Conservation (phyloP, 2,329 filamentous ascomycete species). For the Bipolaris bicolor region DNA sequence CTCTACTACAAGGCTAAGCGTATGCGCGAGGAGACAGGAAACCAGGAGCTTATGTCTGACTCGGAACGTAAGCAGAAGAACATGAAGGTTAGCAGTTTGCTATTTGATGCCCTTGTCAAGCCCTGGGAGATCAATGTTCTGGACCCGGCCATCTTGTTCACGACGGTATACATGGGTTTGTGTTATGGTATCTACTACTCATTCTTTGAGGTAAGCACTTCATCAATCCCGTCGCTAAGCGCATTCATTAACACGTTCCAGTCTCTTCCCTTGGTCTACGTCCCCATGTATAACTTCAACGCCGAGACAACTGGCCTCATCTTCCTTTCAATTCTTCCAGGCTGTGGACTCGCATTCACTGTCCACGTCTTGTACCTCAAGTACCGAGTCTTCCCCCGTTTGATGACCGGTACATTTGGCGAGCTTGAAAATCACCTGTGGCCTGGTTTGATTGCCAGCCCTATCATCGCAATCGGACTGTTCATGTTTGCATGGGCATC, state of each 20-base stretch:
- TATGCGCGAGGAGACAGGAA: constrained; percentile 70
- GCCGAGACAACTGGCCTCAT: constrained; percentile 76
- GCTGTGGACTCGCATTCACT: constrained; percentile 68
- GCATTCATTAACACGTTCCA: constrained; percentile 5
- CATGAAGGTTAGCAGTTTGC: constrained; percentile 44
- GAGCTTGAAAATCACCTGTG: constrained; percentile 74
- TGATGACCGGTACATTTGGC: constrained; percentile 69
- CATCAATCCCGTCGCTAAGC: neutral
- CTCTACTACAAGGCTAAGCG: constrained; percentile 68
- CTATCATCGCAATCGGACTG: constrained; percentile 66
- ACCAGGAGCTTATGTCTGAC: constrained; percentile 73
- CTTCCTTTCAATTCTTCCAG: constrained; percentile 80
- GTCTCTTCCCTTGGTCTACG: constrained; percentile 67
- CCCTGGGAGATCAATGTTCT: constrained; percentile 83
- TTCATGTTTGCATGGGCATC: constrained; percentile 70
- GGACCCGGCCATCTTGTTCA: constrained; percentile 82
- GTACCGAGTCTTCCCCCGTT: constrained; percentile 70
- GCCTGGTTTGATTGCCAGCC: constrained; percentile 64
- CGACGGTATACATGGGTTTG: constrained; percentile 83
- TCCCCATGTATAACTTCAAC: constrained; percentile 76
- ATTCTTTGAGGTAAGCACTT: constrained; percentile 66
- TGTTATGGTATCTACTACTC: constrained; percentile 76
- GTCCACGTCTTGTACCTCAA: constrained; percentile 75
- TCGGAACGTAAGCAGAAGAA: constrained; percentile 70
- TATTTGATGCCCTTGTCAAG: constrained; percentile 65